Evolutionary conservation across 257 asterid genomes (phyloP).

Genomic region (Henckelia pumila): DNA sequence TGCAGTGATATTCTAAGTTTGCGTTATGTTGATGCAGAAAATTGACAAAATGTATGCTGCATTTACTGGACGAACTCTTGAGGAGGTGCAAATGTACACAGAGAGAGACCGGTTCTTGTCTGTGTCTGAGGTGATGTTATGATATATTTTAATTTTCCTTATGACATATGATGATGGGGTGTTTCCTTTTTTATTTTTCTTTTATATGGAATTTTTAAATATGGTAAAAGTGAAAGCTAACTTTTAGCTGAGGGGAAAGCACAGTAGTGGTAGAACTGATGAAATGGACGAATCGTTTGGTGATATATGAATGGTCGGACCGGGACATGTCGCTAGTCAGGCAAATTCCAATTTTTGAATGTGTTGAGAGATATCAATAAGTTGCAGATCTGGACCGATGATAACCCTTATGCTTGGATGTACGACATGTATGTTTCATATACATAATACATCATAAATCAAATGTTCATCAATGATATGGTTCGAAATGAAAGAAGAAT

Average conservation of each 20-base stretch:
- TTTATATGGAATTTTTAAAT: constrained; percentile 1
- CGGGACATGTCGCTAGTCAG: background rate
- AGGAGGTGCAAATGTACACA: constrained; percentile 77
- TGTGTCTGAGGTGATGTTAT: constrained; percentile 67
- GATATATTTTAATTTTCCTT: constrained; percentile 15
- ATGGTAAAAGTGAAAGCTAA: background rate
- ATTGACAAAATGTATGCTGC: constrained; percentile 86
- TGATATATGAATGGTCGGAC: background rate
- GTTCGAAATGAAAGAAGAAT: background rate
- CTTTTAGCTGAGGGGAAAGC: background rate
- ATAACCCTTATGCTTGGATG: background rate
- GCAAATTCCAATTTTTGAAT: background rate
- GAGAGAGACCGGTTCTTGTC: constrained; percentile 90
- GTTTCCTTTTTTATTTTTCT: constrained; percentile 7
- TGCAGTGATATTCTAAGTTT: constrained; percentile 16
- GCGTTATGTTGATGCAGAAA: constrained; percentile 59
- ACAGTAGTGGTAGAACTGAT: background rate
- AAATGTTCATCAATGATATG: background rate
- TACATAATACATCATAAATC: background rate
- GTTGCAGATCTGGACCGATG: background rate
- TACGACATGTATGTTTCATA: background rate
- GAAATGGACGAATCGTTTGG: background rate
- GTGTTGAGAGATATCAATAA: background rate
- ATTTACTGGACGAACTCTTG: constrained; percentile 83
- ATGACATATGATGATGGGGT: constrained; percentile 9